These are phyloP conservation scores for Tolypocladium sp. DNA, from an alignment of 2,329 filamentous ascomycete species.

Conservation along the genomic window DNA sequence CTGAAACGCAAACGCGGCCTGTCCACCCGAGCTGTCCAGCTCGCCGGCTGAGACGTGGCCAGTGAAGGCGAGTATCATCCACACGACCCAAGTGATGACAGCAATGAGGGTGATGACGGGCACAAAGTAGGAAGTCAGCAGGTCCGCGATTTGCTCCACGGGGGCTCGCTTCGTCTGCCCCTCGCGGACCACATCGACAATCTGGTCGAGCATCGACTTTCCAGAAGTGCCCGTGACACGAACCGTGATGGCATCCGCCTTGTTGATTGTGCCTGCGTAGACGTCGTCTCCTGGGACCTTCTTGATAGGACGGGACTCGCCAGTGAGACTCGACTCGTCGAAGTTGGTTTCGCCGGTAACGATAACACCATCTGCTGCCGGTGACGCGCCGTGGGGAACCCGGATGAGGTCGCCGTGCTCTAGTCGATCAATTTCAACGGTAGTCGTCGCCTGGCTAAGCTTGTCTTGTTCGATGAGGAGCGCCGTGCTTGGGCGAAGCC, in stretches of 20 bases:
- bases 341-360: slow-evolving; percentile 57
- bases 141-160: slow-evolving; percentile 65
- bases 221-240: slow-evolving; percentile 56
- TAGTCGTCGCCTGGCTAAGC: slow-evolving; percentile 26
- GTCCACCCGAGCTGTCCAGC: slow-evolving; percentile 50
- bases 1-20: slow-evolving; percentile 65
- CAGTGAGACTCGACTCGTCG: slow-evolving; percentile 85
- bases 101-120: slow-evolving; percentile 62
- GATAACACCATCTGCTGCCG: slow-evolving; percentile 71
- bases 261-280: slow-evolving; percentile 68
- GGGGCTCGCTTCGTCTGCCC: slow-evolving; percentile 69
- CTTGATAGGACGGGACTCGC: slow-evolving; percentile 59
- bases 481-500: slow-evolving; percentile 69
- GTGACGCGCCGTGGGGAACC: slow-evolving; percentile 71
- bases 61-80: slow-evolving; percentile 55
- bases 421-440: slow-evolving; percentile 56
- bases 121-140: slow-evolving; percentile 68
- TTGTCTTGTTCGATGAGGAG: slow-evolving; percentile 49
- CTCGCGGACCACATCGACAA: slow-evolving; percentile 67
- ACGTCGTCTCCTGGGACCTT: slow-evolving; percentile 56
- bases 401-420: slow-evolving; percentile 67
- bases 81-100: slow-evolving; percentile 61
- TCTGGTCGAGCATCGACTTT: slow-evolving; percentile 70
- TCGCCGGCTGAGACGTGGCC: slow-evolving; percentile 48
- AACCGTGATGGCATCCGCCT: slow-evolving; percentile 52